Conservation (phyloP, 2,329 filamentous ascomycete genomes). For the Claviceps sp. region DNA sequence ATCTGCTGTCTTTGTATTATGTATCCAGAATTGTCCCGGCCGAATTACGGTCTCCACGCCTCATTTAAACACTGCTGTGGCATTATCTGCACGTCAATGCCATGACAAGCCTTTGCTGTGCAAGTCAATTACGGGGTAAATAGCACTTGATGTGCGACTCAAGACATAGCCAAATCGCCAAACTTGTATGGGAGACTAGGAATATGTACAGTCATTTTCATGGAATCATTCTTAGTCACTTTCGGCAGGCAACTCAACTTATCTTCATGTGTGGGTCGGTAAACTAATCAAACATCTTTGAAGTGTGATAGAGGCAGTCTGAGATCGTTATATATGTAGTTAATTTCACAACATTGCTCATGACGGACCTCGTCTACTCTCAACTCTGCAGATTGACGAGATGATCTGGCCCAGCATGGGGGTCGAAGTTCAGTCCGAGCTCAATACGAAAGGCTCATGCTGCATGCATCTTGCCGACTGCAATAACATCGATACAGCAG, state of each 20-base stretch:
- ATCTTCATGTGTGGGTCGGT: constrained; percentile 60
- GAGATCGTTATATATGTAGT: constrained; percentile 13
- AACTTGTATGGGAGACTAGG: constrained; percentile 66
- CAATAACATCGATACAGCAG: constrained; percentile 2
- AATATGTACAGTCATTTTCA: constrained; percentile 61
- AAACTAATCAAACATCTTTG: constrained; percentile 57
- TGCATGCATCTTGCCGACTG: constrained; percentile 8
- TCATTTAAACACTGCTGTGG: constrained; percentile 77
- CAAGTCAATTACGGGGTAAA: constrained; percentile 32
- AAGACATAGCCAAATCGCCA: constrained; percentile 49
- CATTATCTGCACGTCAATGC: constrained; percentile 66
- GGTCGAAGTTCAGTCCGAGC: constrained; percentile 62
- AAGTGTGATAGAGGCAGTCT: constrained; percentile 25
- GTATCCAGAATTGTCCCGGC: constrained; percentile 32
- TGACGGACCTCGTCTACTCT: constrained; percentile 58
- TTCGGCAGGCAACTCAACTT: constrained; percentile 40
- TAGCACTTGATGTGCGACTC: constrained; percentile 46
- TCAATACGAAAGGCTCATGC: constrained; percentile 27
- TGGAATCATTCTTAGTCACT: constrained; percentile 50
- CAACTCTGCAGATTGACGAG: constrained; percentile 54
- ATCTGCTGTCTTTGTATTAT: no score
- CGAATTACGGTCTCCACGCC: constrained; percentile 49
- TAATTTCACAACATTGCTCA: constrained; percentile 73
- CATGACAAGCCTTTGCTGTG: constrained; percentile 62
- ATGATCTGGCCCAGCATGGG: constrained; percentile 87